Evolutionary conservation across 352 stramenopile genomes (phyloP), one percentile per base, ranked within the genome.

Genomic region (Hyaloperonospora arabidopsidis): DNA sequence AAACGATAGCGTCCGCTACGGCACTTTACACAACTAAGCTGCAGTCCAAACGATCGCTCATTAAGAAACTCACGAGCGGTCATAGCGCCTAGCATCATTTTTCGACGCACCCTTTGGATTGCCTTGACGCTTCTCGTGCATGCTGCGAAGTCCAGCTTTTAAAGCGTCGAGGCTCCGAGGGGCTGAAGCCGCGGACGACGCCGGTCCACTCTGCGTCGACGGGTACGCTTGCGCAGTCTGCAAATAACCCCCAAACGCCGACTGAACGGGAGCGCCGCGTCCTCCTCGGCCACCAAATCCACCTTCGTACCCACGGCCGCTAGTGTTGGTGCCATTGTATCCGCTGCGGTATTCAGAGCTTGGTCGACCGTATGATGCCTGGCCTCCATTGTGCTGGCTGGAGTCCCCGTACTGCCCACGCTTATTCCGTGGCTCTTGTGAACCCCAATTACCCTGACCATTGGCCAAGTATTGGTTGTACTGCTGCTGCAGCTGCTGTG

Each of bases 401-500:
- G 56, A 62, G 22, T 81, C 57, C 15, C 60, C 57, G 54, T 85
- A 87, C 46, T 79, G 64, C 1, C 74, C 79, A 21, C 67, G 79
- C 57, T 89, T 89, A 76, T 86, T 87, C 47, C 79, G 73, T 15
- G 79, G 79, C 41, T 89, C 79, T 49, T 87, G 76, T 22, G 79
- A 89, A 6, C 79, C 79, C 79, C 79, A 89, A 54, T 89, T 74
- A n/a, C 77, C 79, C 34, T 80, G 69, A 6, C 77, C 75, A 58
- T 87, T 87, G 23, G 68, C 73, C 57, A 89, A 53, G 54, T 89
- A 89, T 65, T 89, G 79, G 54, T 84, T 87, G 61, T 86, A 86
- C 57, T 89, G 65, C 34, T 75, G 73, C 18, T 68, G 63, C 15
- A 72, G 73, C 25, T 67, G 63, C 12, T 64, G 63, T 19, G 54